phyloP scores from a whole-genome alignment of 345 rosid species.

The Ailanthus altissimus region DNA sequence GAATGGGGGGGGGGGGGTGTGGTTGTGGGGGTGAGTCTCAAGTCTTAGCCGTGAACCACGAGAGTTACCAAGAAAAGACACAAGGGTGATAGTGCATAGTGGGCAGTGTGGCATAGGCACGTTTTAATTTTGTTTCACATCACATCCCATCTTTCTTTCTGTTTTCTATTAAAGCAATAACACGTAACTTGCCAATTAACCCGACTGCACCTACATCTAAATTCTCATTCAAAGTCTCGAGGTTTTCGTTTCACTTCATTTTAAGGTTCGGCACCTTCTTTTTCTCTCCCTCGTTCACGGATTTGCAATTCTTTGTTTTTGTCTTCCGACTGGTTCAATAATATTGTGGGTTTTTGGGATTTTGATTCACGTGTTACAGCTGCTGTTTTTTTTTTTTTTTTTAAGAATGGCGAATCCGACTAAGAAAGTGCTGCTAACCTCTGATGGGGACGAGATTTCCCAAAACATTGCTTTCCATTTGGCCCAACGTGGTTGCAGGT shows the following conservation, averaged over 20 bases:
- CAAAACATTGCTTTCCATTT: conserved; percentile 65
- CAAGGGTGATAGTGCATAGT: not conserved
- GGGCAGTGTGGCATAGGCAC: no score
- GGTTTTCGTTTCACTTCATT: not conserved
- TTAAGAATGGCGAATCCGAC: conserved; percentile 43
- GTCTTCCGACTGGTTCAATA: not conserved
- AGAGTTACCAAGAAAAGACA: not conserved
- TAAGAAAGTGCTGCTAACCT: conserved; percentile 80
- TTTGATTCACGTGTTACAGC: not conserved
- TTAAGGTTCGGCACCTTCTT: not conserved
- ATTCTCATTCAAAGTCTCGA: not conserved
- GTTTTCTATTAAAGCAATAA: not conserved
- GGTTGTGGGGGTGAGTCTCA: no score
- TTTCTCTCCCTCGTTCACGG: not conserved
- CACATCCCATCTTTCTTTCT: not conserved
- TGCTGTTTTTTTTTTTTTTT: no score
- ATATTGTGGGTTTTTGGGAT: not conserved
- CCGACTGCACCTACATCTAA: not conserved
- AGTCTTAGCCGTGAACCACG: not conserved
- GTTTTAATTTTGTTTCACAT: no score
- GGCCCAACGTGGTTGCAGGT: conserved; percentile 88
- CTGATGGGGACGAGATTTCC: conserved; percentile 76
- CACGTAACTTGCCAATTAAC: not conserved
- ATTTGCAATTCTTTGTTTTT: not conserved
- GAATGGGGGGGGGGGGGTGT: not conserved